Evolutionary conservation across 2,329 filamentous ascomycete species (phyloP), one percentile per base, ranked within the genome.

Genomic region (Trichoderma pleuroti): DNA sequence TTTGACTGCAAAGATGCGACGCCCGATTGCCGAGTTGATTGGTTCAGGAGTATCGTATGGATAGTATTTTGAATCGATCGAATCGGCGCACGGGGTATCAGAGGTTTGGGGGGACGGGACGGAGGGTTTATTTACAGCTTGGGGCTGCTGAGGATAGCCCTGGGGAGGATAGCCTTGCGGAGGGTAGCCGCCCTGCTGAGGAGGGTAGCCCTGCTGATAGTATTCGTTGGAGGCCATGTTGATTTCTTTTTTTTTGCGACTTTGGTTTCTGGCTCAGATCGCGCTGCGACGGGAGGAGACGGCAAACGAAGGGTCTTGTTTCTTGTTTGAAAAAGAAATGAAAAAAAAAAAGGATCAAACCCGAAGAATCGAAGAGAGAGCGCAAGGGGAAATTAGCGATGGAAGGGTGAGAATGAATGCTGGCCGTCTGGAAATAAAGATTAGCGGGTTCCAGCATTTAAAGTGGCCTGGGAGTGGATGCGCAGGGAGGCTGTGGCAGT

Each of bases 211-310:
- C 46, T 78, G 78, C 16, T 62, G 71, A 76, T 83, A 83, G 77
- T 83, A 83, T 39, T 83, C 81, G 72, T 82, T 77, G 75, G 77
- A 81, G 63, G 82, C 80, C 82, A 83, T 26, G 24, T 28, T 11
- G 16, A 24, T 52, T n/a, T n/a, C n/a, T n/a, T n/a, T n/a, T 18
- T n/a, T 56, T 16, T 59, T 36, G 52, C 26, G 30, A 4, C 5
- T 60, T 57, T 46, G 39, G 26, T 28, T 18, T 30, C 24, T n/a
- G 24, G 57, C 12, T 26, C 32, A 36, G 62, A 67, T 62, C 30
- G 46, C 54, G 70, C 56, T 62, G 70, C 49, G 60, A 57, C 26
- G 21, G 39, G 39, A 42, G 39, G 14, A 26, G 16, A 62, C 2
- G n/a, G 30, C 24, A 30, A 49, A 49, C 42, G 42, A 49, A 49